Conservation (phyloP, 176 grass and related monocot genomes). For the Carex kokanica region DNA sequence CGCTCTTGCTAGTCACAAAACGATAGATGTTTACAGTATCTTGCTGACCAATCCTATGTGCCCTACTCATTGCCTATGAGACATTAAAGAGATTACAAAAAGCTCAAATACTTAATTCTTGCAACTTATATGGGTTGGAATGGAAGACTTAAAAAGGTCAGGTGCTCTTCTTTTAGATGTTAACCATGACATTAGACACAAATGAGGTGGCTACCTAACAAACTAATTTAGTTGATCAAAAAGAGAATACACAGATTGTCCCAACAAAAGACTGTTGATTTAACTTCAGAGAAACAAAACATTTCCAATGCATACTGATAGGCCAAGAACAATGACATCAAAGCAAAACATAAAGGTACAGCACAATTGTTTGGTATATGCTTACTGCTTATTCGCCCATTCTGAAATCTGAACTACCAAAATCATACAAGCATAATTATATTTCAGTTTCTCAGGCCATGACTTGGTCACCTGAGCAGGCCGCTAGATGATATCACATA, state of each 20-base stretch:
- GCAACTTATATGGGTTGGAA: not conserved
- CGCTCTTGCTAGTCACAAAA: conserved; percentile 96
- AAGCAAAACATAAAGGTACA: not conserved
- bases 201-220: not conserved
- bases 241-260: not conserved
- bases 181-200: not conserved
- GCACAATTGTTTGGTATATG: not conserved
- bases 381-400: not conserved
- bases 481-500: not conserved
- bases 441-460: conserved; percentile 1
- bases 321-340: not conserved
- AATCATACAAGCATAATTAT: not conserved
- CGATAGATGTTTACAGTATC: conserved; percentile 98
- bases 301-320: not conserved
- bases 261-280: not conserved
- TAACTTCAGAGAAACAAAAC: not conserved
- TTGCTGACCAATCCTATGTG: conserved; percentile 98
- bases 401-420: not conserved
- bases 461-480: not conserved
- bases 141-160: not conserved
- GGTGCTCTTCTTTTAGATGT: not conserved
- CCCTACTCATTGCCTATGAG: conserved; percentile 94
- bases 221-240: not conserved
- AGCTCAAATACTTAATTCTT: not conserved
- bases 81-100: not conserved